These are phyloP conservation scores for Podosphaera aphanis DNA, from an alignment of 2,329 filamentous ascomycete species.

Conservation along the genomic window DNA sequence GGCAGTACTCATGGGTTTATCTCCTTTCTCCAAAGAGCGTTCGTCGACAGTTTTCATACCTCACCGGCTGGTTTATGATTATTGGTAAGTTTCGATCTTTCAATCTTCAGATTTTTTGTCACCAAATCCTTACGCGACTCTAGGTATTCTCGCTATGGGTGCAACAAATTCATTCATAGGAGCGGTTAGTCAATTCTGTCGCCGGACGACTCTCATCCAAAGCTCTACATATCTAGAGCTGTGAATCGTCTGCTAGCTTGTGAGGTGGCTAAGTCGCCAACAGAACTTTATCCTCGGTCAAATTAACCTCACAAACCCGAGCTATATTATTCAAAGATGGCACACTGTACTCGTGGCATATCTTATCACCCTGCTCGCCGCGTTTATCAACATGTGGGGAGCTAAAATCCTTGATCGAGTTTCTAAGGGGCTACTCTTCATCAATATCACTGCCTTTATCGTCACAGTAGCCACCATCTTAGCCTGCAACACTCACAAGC, in stretches of 20 bases:
- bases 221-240: neutral
- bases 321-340: slow-evolving; percentile 21
- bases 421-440: slow-evolving; percentile 24
- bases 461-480: slow-evolving; percentile 28
- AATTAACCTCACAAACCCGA: slow-evolving; percentile 19
- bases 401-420: slow-evolving; percentile 27
- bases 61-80: slow-evolving; percentile 25
- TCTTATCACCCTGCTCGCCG: slow-evolving; percentile 23
- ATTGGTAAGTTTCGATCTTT: neutral
- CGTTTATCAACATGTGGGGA: slow-evolving; percentile 25
- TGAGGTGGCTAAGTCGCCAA: neutral
- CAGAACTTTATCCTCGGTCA: slow-evolving; percentile 13
- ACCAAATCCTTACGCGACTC: neutral
- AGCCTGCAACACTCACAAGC: slow-evolving; percentile 28
- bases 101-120: slow-evolving; percentile 1
- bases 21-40: slow-evolving; percentile 26
- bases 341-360: slow-evolving; percentile 27
- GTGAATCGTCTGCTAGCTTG: neutral
- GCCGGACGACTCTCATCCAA: neutral
- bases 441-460: slow-evolving; percentile 29
- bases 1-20: slow-evolving; percentile 34
- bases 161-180: slow-evolving; percentile 28
- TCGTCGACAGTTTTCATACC: slow-evolving; percentile 21
- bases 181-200: slow-evolving; percentile 6
- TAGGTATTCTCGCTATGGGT: slow-evolving; percentile 23